Evolutionary conservation across 495 filamentous ascomycete genomes (phyloP).

Genomic region (Opeltia flavorubescens): DNA sequence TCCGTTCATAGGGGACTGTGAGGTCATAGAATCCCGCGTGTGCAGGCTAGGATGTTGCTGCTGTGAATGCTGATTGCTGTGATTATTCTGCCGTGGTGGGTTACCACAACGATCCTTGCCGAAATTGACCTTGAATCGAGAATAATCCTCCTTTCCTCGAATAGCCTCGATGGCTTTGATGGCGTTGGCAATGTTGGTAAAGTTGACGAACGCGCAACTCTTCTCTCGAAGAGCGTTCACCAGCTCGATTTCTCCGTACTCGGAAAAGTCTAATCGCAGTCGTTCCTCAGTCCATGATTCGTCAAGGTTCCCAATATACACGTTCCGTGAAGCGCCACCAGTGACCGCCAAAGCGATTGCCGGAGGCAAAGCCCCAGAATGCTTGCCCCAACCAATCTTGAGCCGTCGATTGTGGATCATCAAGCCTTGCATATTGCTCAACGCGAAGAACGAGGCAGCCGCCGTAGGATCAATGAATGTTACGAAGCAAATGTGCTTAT

Average conservation of each 20-base stretch:
- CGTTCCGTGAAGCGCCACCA: conserved; percentile 85
- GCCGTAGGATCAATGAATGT: conserved; percentile 99
- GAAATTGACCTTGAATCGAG: conserved; percentile 98
- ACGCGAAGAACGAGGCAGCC: conserved; percentile 91
- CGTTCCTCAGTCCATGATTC: conserved; percentile 96
- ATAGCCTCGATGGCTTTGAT: conserved; percentile 98
- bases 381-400: conserved; percentile 99
- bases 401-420: conserved; percentile 98
- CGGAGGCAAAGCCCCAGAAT: conserved; percentile 90
- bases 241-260: conserved; percentile 95
- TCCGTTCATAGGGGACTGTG: conserved; percentile 51
- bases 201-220: conserved; percentile 98
- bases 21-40: conserved; percentile 27
- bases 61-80: conserved; percentile 41
- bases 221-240: conserved; percentile 96
- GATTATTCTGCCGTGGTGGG: conserved; percentile 70
- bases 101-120: conserved; percentile 98
- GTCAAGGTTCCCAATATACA: conserved; percentile 95
- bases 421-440: conserved; percentile 90
- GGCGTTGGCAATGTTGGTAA: conserved; percentile 97
- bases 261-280: conserved; percentile 88
- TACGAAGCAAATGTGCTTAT: conserved; percentile 99
- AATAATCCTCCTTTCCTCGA: conserved; percentile 87
- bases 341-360: conserved; percentile 94
- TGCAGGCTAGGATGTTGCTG: conserved; percentile 34